A percentile compares a stretch with the other conserved stretches of the same genome.
phyloP scores from a whole-genome alignment of 1,139 yeast species.

The Blastobotrys apis region DNA sequence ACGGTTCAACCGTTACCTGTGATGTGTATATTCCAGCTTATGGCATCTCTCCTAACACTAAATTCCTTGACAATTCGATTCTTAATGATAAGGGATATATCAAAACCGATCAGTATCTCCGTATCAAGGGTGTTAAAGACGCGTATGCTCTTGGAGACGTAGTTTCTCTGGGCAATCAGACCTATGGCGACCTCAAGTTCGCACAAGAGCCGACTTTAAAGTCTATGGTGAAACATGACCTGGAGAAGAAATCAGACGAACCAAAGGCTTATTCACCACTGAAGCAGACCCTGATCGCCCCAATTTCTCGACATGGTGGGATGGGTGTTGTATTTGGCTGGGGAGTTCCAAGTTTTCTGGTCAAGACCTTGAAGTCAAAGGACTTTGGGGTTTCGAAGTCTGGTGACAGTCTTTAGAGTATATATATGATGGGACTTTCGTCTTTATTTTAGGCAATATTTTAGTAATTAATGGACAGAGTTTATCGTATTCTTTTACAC shows the following conservation, averaged over 20 bases:
- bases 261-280: neutral
- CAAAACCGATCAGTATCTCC: constrained; percentile 22
- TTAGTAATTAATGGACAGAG: too few species aligned
- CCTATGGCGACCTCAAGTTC: constrained; percentile 20
- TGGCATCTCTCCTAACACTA: constrained; percentile 27
- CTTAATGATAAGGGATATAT: constrained; percentile 22
- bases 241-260: constrained; percentile 1
- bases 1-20: constrained; percentile 18
- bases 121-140: constrained; percentile 22
- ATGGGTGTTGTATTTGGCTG: constrained; percentile 24
- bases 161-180: constrained; percentile 16
- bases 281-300: constrained; percentile 17
- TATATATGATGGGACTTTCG: neutral
- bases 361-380: constrained; percentile 20
- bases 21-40: constrained; percentile 23
- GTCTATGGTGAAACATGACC: constrained; percentile 20
- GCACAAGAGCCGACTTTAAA: constrained; percentile 17
- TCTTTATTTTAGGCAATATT: too few species aligned
- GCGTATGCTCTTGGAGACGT: constrained; percentile 30
- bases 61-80: constrained; percentile 21
- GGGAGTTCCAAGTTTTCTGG: constrained; percentile 23
- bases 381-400: constrained; percentile 21
- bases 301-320: constrained; percentile 24
- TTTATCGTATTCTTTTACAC: too few species aligned
- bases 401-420: neutral